These are phyloP conservation scores for Colletotrichum limetticola DNA, from an alignment of 2,329 filamentous ascomycete genomes.

Conservation along the genomic window DNA sequence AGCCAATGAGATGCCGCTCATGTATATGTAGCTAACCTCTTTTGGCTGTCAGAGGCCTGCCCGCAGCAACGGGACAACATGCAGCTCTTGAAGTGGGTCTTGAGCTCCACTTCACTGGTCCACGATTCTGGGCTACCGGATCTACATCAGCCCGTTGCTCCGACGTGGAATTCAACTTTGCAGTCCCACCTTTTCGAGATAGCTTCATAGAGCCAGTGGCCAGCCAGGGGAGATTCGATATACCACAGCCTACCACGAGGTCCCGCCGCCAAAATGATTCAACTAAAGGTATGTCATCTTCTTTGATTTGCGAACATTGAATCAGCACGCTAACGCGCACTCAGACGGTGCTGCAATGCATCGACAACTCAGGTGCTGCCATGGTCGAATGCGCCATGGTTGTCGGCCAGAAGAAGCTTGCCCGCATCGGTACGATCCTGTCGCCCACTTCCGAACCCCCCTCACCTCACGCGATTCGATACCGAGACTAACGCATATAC, in stretches of 20 bases:
- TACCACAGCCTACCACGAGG: slow-evolving; percentile 26
- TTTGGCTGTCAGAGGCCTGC: background rate
- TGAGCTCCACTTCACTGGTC: no score
- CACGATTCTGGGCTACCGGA: background rate
- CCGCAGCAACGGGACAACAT: slow-evolving; percentile 2
- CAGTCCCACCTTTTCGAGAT: slow-evolving; percentile 30
- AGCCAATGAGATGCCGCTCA: slow-evolving; percentile 12
- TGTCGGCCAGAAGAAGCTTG: slow-evolving; percentile 87
- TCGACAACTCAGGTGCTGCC: slow-evolving; percentile 99
- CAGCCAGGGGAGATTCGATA: slow-evolving; percentile 19
- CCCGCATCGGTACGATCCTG: slow-evolving; percentile 79
- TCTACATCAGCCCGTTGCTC: background rate
- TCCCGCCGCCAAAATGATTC: slow-evolving; percentile 78
- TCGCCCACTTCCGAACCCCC: background rate
- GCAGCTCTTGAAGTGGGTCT: no score
- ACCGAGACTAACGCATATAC: slow-evolving; percentile 55
- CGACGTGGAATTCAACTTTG: slow-evolving; percentile 28
- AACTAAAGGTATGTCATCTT: slow-evolving; percentile 76
- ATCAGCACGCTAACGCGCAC: background rate
- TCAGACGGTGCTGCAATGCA: slow-evolving; percentile 97
- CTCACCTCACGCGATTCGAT: background rate
- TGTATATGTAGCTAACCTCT: background rate
- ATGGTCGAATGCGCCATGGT: slow-evolving; percentile 97
- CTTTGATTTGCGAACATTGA: no score
- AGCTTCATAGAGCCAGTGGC: slow-evolving; percentile 23